Conservation (phyloP, 257 asterid genomes). For the Scutellaria baicalensis region DNA sequence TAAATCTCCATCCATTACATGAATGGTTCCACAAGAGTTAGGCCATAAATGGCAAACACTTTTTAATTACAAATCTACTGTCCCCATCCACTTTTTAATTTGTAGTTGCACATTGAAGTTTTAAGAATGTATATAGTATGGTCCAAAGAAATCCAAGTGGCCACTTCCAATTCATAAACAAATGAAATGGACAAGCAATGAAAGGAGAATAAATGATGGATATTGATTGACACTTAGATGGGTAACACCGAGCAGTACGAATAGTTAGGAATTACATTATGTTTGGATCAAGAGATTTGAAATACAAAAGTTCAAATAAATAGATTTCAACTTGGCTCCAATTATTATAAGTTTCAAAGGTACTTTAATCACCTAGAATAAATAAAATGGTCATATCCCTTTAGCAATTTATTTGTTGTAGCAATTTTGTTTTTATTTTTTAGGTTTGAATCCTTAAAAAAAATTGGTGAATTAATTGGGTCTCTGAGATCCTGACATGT, state of each 20-base stretch:
- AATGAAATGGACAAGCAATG: neutral
- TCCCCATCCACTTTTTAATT: neutral
- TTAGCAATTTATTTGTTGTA: neutral
- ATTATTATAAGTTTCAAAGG: too few species aligned
- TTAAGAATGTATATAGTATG: neutral
- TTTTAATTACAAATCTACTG: neutral
- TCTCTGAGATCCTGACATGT: neutral
- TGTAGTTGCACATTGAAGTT: neutral
- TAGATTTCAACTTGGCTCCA: too few species aligned
- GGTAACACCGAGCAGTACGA: too few species aligned
- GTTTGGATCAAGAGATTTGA: too few species aligned
- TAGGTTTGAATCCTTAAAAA: too few species aligned
- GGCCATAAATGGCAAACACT: neutral
- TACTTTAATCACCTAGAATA: too few species aligned
- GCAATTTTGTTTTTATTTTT: neutral
- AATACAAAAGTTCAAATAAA: too few species aligned
- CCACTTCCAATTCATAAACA: neutral
- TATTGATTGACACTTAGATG: too few species aligned
- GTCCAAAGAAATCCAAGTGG: neutral
- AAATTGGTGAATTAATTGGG: neutral
- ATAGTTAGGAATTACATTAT: too few species aligned
- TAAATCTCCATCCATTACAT: neutral
- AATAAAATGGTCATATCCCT: too few species aligned
- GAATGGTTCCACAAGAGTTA: neutral
- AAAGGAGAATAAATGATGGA: too few species aligned